Evolutionary conservation across 2,329 filamentous ascomycete genomes (phyloP), one percentile per base, ranked within the genome.

Genomic region (Penicillium paneum): DNA sequence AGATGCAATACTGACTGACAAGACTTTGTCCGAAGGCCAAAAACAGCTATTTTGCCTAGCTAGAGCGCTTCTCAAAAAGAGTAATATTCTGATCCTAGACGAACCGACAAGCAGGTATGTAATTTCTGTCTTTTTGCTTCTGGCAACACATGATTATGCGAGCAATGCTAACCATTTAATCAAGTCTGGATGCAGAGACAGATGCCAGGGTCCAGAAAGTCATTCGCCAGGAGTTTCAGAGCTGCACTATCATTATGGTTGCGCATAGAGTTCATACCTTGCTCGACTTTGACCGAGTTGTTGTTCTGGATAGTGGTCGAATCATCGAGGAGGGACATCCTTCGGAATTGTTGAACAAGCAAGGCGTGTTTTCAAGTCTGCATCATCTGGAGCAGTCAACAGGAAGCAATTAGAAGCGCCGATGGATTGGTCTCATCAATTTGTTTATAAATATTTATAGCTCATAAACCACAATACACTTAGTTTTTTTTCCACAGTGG

Each of bases 41-140:
- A 81, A 86, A 8, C 88, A 91, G 70, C 83, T 90, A 0, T 80
- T 91, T 21, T 89, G 86, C 64, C 81, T 91, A 2, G 87, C 87
- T 0, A 82, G 88, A 17, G 87, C 87, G 41, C 86, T 90, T 60
- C 62, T 64, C 13, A 55, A 52, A 34, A 41, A 29, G 13, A 49
- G 53, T n/a, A 55, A 55, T 3, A 55, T 67, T 3, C 11, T 67
- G 8, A 44, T 68, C 7, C 40, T 68, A 2, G 65, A 68, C 50
- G 64, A 68, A 43, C 55, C 58, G 15, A 65, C 57, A 7, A 64
- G 59, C 54, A 66, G 54, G 60, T 65, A 58, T n/a, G n/a, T 51
- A 31, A 19, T 15, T 49, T 17, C 5, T n/a, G 12, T 32, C 26
- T 13, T 12, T 31, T 31, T 24, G 21, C 21, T 24, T 24, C 21